Conservation (phyloP, 108 stramenopile genomes). For the Mayamaea pseudoterrestris region DNA sequence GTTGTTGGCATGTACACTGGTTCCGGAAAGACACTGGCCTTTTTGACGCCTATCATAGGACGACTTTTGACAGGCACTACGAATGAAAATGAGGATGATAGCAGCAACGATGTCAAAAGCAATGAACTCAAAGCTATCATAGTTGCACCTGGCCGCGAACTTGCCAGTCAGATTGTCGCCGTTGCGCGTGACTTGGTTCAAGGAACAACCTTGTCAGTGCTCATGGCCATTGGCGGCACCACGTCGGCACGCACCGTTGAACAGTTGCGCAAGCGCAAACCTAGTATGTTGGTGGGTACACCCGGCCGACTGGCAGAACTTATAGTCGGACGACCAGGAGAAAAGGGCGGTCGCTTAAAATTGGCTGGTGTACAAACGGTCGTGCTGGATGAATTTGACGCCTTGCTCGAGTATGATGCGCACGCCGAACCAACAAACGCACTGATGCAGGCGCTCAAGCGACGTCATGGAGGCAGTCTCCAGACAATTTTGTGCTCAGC, state of each 20-base stretch:
- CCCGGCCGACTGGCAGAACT: slow-evolving; percentile 81
- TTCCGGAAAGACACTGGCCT: slow-evolving; percentile 74
- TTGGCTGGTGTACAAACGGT: slow-evolving; percentile 40
- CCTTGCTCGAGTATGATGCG: slow-evolving; percentile 63
- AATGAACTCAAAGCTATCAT: slow-evolving; percentile 28
- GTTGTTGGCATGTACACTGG: slow-evolving; percentile 79
- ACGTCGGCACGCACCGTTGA: slow-evolving; percentile 58
- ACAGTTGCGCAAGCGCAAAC: slow-evolving; percentile 60
- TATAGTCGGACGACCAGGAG: slow-evolving; percentile 61
- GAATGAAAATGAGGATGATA: slow-evolving; percentile 4
- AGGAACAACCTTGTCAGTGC: slow-evolving; percentile 44
- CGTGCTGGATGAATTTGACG: slow-evolving; percentile 84
- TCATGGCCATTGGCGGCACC: slow-evolving; percentile 75
- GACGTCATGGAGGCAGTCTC: slow-evolving; percentile 23
- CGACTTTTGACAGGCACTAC: slow-evolving; percentile 22
- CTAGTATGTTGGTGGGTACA: slow-evolving; percentile 72
- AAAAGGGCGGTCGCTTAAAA: slow-evolving; percentile 61
- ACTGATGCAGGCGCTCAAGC: slow-evolving; percentile 43
- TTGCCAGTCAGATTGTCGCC: slow-evolving; percentile 71
- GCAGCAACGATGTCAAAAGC: slow-evolving; percentile 1
- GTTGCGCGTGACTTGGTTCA: slow-evolving; percentile 53
- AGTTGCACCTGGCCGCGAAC: slow-evolving; percentile 75
- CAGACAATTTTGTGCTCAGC: slow-evolving; percentile 68
- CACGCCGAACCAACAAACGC: slow-evolving; percentile 70
- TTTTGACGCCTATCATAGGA: slow-evolving; percentile 59